Evolutionary conservation across 2,329 filamentous ascomycete genomes (phyloP).

Genomic region (Dactylellina leptospora): DNA sequence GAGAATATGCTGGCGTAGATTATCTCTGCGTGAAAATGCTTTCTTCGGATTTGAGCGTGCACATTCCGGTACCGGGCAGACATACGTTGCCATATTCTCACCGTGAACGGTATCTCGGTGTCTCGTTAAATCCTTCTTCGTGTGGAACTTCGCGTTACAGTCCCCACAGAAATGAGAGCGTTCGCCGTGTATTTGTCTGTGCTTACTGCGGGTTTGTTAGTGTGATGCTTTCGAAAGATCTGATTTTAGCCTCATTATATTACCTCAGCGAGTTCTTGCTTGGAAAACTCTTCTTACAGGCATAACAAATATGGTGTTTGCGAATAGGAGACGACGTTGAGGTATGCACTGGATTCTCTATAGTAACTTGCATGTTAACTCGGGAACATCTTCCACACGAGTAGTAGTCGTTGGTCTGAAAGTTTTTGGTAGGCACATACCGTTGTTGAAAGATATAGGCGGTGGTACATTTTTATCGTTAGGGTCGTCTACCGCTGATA

Average conservation of each 20-base stretch:
- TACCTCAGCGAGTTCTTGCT: conserved; percentile 39
- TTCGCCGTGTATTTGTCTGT: conserved; percentile 49
- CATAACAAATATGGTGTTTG: conserved; percentile 44
- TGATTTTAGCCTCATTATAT: neutral
- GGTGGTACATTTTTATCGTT: conserved; percentile 42
- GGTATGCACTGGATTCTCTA: conserved; percentile 27
- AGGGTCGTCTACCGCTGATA: conserved; percentile 48
- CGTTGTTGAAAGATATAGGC: conserved; percentile 33
- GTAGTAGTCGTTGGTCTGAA: no score
- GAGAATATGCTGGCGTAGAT: conserved; percentile 43
- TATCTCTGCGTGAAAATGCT: conserved; percentile 43
- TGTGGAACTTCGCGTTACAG: conserved; percentile 50
- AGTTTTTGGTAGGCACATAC: no score
- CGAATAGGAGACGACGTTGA: conserved; percentile 36
- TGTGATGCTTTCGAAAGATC: neutral
- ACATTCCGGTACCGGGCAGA: conserved; percentile 42
- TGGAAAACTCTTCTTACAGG: conserved; percentile 45
- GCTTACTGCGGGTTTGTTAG: conserved; percentile 21
- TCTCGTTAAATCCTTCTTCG: conserved; percentile 45
- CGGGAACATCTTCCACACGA: no score
- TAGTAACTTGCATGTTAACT: neutral
- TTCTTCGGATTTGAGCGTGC: conserved; percentile 33
- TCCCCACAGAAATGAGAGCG: conserved; percentile 40
- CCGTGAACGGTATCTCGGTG: conserved; percentile 49
- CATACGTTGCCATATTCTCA: conserved; percentile 31